Percentiles rank a stretch among this genome's conserved stretches.
Conservation (phyloP, 1,139 yeast genomes). For the Hanseniaspora sp. region DNA sequence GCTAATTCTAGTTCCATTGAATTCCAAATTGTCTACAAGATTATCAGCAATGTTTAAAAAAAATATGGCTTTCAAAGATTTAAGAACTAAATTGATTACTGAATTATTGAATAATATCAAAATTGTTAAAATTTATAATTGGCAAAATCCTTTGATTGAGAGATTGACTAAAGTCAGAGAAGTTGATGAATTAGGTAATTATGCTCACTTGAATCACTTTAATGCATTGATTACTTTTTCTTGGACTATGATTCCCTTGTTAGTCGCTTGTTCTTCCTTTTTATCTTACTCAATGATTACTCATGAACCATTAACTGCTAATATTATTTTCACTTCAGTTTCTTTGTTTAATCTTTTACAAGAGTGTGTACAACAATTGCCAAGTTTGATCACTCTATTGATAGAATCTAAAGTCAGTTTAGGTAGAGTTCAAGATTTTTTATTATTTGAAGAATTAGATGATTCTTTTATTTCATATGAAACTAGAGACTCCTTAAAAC, state of each 20-base stretch:
- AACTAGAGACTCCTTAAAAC: conserved; percentile 24
- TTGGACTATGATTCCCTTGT: conserved; percentile 36
- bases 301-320: conserved; percentile 33
- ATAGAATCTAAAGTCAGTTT: conserved; percentile 82
- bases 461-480: conserved; percentile 19
- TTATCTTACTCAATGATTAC: conserved; percentile 34
- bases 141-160: conserved; percentile 54
- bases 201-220: conserved; percentile 39
- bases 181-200: conserved; percentile 34
- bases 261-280: conserved; percentile 41
- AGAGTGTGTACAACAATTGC: conserved; percentile 44
- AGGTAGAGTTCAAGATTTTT: conserved; percentile 39
- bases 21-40: conserved; percentile 39
- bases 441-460: conserved; percentile 35
- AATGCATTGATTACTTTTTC: conserved; percentile 44
- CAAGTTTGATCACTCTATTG: conserved; percentile 48
- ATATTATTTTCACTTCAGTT: conserved; percentile 56
- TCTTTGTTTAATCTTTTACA: conserved; percentile 58
- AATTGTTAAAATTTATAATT: conserved; percentile 53
- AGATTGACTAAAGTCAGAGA: conserved; percentile 34
- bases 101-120: conserved; percentile 52
- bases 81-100: conserved; percentile 44
- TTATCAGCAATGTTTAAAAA: conserved; percentile 41
- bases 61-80: conserved; percentile 54
- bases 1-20: conserved; percentile 48